These are phyloP conservation scores for Fusarium sp. DNA, from an alignment of 2,329 filamentous ascomycete genomes.

Conservation along the genomic window DNA sequence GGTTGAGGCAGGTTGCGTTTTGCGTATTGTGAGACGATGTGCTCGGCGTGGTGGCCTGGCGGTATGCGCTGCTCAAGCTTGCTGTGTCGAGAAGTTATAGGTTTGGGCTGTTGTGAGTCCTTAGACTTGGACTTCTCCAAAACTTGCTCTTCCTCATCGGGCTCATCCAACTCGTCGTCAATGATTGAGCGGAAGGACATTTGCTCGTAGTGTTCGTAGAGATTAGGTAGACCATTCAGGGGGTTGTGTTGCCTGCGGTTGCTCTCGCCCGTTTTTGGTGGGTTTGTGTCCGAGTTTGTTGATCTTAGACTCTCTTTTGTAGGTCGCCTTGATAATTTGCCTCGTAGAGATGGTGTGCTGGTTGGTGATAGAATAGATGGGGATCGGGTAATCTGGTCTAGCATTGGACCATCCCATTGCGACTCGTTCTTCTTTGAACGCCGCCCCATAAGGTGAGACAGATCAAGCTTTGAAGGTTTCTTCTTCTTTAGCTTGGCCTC, in stretches of 20 bases:
- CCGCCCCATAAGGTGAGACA: slow-evolving; percentile 58
- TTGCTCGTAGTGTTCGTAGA: slow-evolving; percentile 71
- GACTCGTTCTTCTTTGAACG: slow-evolving; percentile 50
- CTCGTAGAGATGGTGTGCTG: slow-evolving; percentile 46
- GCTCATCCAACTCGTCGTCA: slow-evolving; percentile 39
- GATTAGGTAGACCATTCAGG: slow-evolving; percentile 59
- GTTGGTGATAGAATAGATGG: slow-evolving; percentile 58
- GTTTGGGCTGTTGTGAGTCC: slow-evolving; percentile 30
- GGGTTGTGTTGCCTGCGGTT: slow-evolving; percentile 42
- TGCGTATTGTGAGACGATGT: slow-evolving; percentile 46
- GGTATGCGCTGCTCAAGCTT: slow-evolving; percentile 36
- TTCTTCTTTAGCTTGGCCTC: slow-evolving; percentile 50
- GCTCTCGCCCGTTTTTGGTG: slow-evolving; percentile 47
- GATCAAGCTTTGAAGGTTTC: slow-evolving; percentile 64
- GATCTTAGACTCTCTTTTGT: slow-evolving; percentile 54
- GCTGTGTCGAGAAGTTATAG: slow-evolving; percentile 9
- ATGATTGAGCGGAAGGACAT: slow-evolving; percentile 63
- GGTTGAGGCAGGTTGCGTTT: slow-evolving; percentile 44
- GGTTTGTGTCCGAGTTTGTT: slow-evolving; percentile 35
- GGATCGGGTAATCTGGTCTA: slow-evolving; percentile 56
- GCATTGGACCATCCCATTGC: slow-evolving; percentile 51
- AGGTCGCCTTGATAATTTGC: slow-evolving; percentile 52
- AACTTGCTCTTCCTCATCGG: slow-evolving; percentile 28
- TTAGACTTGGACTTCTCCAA: slow-evolving; percentile 25
- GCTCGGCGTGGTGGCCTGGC: slow-evolving; percentile 36